Conservation (phyloP, 78 protist species). For the Diacronema lutheri region DNA sequence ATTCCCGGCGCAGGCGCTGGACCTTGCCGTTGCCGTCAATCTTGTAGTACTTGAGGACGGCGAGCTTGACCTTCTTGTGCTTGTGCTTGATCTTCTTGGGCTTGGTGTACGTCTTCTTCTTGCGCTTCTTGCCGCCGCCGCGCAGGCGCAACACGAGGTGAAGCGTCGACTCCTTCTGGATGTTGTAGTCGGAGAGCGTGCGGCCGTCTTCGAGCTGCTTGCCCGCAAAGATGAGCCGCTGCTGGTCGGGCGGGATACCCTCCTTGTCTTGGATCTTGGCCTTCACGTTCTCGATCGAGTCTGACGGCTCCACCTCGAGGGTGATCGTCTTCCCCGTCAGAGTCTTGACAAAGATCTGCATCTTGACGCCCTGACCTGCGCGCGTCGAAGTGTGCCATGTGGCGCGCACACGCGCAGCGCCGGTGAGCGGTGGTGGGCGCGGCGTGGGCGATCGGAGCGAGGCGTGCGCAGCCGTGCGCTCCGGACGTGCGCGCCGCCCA, state of each 20-base stretch:
- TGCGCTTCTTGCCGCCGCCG: constrained; percentile 98
- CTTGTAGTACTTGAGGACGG: constrained; percentile 94
- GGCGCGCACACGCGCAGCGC: too few relatives aligned
- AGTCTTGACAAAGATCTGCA: too few relatives aligned
- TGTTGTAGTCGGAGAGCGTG: constrained; percentile 63
- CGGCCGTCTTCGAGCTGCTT: constrained; percentile 72
- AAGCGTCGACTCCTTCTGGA: constrained; percentile 88
- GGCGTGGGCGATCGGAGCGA: too few relatives aligned
- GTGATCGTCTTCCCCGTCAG: constrained; percentile 85
- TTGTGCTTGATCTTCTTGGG: constrained; percentile 94
- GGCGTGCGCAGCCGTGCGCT: too few relatives aligned
- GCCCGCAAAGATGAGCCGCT: constrained; percentile 65
- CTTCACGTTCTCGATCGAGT: constrained; percentile 97
- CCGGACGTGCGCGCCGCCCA: too few relatives aligned
- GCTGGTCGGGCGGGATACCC: constrained; percentile 68
- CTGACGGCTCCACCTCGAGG: constrained; percentile 94
- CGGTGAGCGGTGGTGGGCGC: too few relatives aligned
- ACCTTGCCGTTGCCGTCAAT: constrained; percentile 92
- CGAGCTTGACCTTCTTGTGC: constrained; percentile 90
- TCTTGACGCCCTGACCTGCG: too few relatives aligned
- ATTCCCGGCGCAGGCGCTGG: constrained; percentile 79
- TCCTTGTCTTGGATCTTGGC: constrained; percentile 89
- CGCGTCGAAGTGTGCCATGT: too few relatives aligned
- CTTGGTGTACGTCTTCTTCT: constrained; percentile 96
- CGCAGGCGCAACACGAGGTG: constrained; percentile 93